Evolutionary conservation across 352 stramenopile species (phyloP).

Genomic region (Pythium oligandrum): DNA sequence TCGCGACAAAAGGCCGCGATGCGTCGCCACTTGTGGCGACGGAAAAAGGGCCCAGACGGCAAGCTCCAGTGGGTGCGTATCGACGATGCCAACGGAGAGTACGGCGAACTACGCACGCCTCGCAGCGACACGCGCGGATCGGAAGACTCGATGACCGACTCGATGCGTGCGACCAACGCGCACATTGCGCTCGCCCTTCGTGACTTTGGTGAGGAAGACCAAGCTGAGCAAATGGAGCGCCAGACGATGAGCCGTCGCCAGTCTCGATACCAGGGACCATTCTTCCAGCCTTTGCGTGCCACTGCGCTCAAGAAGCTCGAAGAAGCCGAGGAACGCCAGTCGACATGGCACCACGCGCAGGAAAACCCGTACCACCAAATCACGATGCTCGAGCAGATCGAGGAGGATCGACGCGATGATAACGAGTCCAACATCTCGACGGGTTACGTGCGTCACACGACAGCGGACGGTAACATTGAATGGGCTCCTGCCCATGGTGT

Average conservation of each 20-base stretch:
- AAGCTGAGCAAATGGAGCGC: slow-evolving; percentile 16
- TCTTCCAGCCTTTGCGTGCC: slow-evolving; percentile 68
- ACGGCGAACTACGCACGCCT: slow-evolving; percentile 46
- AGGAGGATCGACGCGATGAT: slow-evolving; percentile 34
- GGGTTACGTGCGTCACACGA: slow-evolving; percentile 70
- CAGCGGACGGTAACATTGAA: slow-evolving; percentile 54
- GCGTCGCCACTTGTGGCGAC: slow-evolving; percentile 69
- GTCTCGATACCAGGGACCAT: slow-evolving; percentile 27
- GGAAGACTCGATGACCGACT: slow-evolving; percentile 25
- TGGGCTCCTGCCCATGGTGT: slow-evolving; percentile 60
- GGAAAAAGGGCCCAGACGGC: slow-evolving; percentile 66
- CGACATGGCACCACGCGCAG: slow-evolving; percentile 62
- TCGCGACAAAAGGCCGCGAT: slow-evolving; percentile 74
- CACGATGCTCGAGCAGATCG: slow-evolving; percentile 40
- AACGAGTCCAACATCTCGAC: slow-evolving; percentile 76
- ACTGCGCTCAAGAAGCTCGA: slow-evolving; percentile 75
- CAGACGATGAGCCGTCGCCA: slow-evolving; percentile 1
- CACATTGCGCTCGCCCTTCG: slow-evolving; percentile 70
- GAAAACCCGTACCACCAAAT: slow-evolving; percentile 60
- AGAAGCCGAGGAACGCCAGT: slow-evolving; percentile 71
- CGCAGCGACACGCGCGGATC: slow-evolving; percentile 23
- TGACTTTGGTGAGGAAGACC: slow-evolving; percentile 65
- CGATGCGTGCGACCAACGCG: slow-evolving; percentile 61
- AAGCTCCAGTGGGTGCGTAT: slow-evolving; percentile 81
- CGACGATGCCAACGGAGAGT: slow-evolving; percentile 36